A percentile compares a stretch with the other conserved stretches of the same genome.
These are phyloP conservation scores for Colletotrichum sp. DNA, from an alignment of 2,329 filamentous ascomycete genomes.

Conservation along the genomic window DNA sequence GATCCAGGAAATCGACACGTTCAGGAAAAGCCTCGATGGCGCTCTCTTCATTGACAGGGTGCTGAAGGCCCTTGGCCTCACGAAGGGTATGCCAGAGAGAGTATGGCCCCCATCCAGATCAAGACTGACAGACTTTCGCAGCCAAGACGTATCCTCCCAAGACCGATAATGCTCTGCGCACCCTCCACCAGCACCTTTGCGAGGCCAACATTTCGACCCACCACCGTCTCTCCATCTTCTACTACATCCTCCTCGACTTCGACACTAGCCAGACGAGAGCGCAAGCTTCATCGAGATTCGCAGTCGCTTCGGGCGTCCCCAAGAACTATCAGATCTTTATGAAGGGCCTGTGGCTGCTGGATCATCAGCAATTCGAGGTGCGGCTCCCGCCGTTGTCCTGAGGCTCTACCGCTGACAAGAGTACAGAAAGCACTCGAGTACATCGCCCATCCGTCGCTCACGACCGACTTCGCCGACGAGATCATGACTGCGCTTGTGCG, in stretches of 20 bases:
- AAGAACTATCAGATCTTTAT: conserved; percentile 81
- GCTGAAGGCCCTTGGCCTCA: conserved; percentile 71
- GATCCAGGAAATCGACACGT: conserved; percentile 67
- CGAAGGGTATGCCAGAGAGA: conserved; percentile 58
- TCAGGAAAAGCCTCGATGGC: conserved; percentile 71
- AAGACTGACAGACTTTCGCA: conserved; percentile 23
- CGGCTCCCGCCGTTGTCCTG: background rate
- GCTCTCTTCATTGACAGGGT: conserved; percentile 82
- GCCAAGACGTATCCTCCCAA: conserved; percentile 77
- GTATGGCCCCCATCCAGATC: no score
- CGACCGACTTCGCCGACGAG: conserved; percentile 83
- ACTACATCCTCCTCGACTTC: conserved; percentile 82
- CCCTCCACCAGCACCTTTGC: conserved; percentile 74
- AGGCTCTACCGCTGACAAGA: background rate
- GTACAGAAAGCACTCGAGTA: conserved; percentile 70
- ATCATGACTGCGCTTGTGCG: conserved; percentile 74
- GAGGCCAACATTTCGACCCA: conserved; percentile 68
- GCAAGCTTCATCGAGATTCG: conserved; percentile 61
- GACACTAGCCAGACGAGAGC: conserved; percentile 57
- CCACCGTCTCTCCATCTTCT: conserved; percentile 83
- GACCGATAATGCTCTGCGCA: conserved; percentile 68
- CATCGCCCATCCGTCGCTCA: conserved; percentile 79
- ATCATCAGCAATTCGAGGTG: conserved; percentile 72
- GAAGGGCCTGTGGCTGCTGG: conserved; percentile 82
- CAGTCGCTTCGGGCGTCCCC: conserved; percentile 68